Conservation (phyloP, 1,284 basidiomycete genomes). For the Gomphus sp. region DNA sequence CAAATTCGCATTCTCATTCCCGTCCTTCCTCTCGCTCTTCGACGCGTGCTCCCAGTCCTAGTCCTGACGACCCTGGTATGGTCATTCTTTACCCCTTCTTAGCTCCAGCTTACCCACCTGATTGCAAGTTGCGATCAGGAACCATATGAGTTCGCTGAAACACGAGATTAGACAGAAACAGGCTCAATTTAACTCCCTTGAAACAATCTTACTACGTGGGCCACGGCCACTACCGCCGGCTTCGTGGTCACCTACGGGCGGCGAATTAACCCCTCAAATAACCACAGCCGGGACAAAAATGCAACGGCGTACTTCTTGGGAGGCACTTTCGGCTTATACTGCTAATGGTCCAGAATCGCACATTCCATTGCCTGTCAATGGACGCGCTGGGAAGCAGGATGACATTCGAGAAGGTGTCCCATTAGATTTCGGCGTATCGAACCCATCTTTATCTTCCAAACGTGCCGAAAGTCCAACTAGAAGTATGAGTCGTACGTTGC, state of each 20-base stretch:
- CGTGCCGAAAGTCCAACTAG: conserved; percentile 63
- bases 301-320: conserved; percentile 48
- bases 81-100: conserved; percentile 15
- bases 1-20: conserved; percentile 30
- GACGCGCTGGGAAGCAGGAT: conserved; percentile 31
- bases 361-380: conserved; percentile 40
- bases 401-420: conserved; percentile 67
- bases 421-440: conserved; percentile 34
- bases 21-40: conserved; percentile 49
- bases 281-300: conserved; percentile 33
- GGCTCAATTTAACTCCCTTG: conserved; percentile 58
- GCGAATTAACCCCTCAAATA: conserved; percentile 24
- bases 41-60: conserved; percentile 41
- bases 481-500: conserved; percentile 64
- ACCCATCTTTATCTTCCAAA: conserved; percentile 30
- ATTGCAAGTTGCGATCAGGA: conserved; percentile 53
- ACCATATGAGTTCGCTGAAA: conserved; percentile 65
- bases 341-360: conserved; percentile 53
- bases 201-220: conserved; percentile 52
- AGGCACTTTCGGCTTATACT: conserved; percentile 57
- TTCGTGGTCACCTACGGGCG: conserved; percentile 24
- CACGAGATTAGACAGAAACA: conserved; percentile 71
- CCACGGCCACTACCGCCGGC: conserved; percentile 46
- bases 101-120: conserved; percentile 19
- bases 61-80: conserved; percentile 51